A percentile compares a stretch with the other conserved stretches of the same genome.
phyloP scores from a whole-genome alignment of 129 eudicot species.

The Glebionis coronaria region DNA sequence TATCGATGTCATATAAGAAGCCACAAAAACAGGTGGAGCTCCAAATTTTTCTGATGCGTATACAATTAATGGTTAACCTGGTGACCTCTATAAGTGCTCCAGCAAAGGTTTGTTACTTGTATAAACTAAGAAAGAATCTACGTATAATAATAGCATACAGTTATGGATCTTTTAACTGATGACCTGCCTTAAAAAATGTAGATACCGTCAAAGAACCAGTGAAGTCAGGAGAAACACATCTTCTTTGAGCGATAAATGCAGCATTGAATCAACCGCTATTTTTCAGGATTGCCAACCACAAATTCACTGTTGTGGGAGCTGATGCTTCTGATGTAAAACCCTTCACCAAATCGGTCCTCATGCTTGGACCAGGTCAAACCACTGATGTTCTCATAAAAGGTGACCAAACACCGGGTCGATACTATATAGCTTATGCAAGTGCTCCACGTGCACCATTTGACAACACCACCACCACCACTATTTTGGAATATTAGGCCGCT shows the following conservation, averaged over 20 bases:
- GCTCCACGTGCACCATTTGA: constrained; percentile 87
- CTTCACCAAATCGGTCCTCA: constrained; percentile 69
- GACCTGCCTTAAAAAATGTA: constrained; percentile 24
- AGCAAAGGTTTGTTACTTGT: too few relatives aligned
- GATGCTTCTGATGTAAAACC: constrained; percentile 92
- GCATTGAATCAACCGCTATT: too few relatives aligned
- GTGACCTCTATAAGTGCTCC: too few relatives aligned
- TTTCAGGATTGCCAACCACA: constrained; percentile 74
- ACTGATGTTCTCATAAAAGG: constrained; percentile 77
- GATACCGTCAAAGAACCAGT: constrained; percentile 71
- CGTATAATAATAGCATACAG: background rate
- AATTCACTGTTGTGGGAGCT: constrained; percentile 76
- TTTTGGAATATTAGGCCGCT: constrained; percentile 62
- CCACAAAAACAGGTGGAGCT: too few relatives aligned
- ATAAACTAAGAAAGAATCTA: too few relatives aligned
- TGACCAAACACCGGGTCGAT: too few relatives aligned
- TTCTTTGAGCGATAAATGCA: too few relatives aligned
- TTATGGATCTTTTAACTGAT: background rate
- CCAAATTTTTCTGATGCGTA: too few relatives aligned
- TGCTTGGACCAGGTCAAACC: constrained; percentile 98
- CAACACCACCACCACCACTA: constrained; percentile 93
- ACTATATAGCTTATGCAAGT: constrained; percentile 87
- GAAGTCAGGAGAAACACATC: too few relatives aligned
- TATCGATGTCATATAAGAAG: too few relatives aligned
- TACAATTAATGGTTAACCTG: too few relatives aligned